phyloP scores from a whole-genome alignment of 495 filamentous ascomycete species.

The Diplogelasinospora grovesii region DNA sequence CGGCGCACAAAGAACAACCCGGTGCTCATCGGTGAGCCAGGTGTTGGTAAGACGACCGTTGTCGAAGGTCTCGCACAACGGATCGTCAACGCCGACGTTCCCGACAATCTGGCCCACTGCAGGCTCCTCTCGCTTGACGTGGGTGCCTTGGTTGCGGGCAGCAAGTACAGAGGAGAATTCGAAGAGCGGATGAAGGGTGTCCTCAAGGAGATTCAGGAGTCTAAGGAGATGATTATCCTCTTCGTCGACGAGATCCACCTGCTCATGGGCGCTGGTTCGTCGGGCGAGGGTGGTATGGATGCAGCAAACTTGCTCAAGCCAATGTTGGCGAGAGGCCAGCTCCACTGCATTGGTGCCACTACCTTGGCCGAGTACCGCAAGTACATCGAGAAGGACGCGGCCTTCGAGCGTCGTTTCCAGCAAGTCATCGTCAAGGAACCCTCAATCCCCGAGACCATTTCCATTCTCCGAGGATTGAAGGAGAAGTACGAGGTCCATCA shows the following conservation, averaged over 20 bases:
- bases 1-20: slow-evolving; percentile 98
- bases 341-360: slow-evolving; percentile 97
- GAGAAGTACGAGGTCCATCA: slow-evolving; percentile 98
- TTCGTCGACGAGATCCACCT: slow-evolving; percentile 99
- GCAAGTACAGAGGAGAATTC: slow-evolving; percentile 97
- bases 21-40: slow-evolving; percentile 87
- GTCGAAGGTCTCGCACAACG: slow-evolving; percentile 94
- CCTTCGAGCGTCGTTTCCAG: slow-evolving; percentile 97
- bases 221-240: slow-evolving; percentile 93
- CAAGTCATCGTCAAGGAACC: slow-evolving; percentile 96
- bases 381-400: slow-evolving; percentile 97
- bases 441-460: slow-evolving; percentile 79
- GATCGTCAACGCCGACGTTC: slow-evolving; percentile 93
- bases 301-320: slow-evolving; percentile 96
- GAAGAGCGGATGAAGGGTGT: slow-evolving; percentile 99
- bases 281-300: slow-evolving; percentile 96
- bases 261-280: slow-evolving; percentile 91
- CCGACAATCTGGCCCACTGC: slow-evolving; percentile 90
- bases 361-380: slow-evolving; percentile 94
- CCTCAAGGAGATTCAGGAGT: slow-evolving; percentile 90
- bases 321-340: slow-evolving; percentile 90
- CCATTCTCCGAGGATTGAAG: slow-evolving; percentile 93
- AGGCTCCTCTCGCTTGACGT: slow-evolving; percentile 92
- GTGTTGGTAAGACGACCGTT: slow-evolving; percentile 97
- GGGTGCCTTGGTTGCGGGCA: slow-evolving; percentile 88